A percentile compares a stretch with the other conserved stretches of the same genome.
Evolutionary conservation across 106 monocot species (phyloP).

Genomic region (Cymbidium sinense): DNA sequence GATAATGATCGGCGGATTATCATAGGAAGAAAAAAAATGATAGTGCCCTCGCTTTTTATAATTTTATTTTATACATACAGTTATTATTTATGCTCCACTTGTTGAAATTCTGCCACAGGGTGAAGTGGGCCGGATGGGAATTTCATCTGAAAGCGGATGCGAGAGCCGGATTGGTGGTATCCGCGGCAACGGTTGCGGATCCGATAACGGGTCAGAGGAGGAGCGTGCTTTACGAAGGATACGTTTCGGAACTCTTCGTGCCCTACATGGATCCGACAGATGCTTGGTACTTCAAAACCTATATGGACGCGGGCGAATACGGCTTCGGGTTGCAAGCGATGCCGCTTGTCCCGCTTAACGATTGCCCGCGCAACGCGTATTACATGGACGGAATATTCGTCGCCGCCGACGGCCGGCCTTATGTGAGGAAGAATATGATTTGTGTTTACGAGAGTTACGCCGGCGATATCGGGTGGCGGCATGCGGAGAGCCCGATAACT

Average conservation of each 20-base stretch:
- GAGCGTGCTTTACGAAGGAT: constrained; percentile 65
- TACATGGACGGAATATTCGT: constrained; percentile 77
- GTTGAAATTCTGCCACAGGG: constrained; percentile 28
- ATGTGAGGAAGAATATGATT: constrained; percentile 60
- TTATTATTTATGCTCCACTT: no score
- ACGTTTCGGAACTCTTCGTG: constrained; percentile 82
- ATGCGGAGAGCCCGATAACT: constrained; percentile 85
- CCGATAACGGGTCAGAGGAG: constrained; percentile 47
- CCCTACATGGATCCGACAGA: constrained; percentile 97
- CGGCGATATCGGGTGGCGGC: constrained; percentile 87
- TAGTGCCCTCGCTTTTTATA: no score
- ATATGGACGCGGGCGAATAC: constrained; percentile 97
- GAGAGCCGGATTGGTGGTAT: constrained; percentile 69
- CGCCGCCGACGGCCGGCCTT: constrained; percentile 69
- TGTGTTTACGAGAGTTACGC: constrained; percentile 79
- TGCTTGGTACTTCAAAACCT: constrained; percentile 97
- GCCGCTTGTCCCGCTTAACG: constrained; percentile 85
- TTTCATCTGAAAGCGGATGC: constrained; percentile 76
- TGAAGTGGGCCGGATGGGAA: constrained; percentile 90
- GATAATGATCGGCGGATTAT: no score
- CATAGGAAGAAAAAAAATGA: no score
- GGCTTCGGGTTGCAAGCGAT: constrained; percentile 88
- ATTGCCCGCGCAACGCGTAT: constrained; percentile 76
- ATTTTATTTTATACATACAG: no score
- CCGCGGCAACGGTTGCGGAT: constrained; percentile 33